Conservation (phyloP, 2,329 filamentous ascomycete genomes). For the Rutstroemia sp. region DNA sequence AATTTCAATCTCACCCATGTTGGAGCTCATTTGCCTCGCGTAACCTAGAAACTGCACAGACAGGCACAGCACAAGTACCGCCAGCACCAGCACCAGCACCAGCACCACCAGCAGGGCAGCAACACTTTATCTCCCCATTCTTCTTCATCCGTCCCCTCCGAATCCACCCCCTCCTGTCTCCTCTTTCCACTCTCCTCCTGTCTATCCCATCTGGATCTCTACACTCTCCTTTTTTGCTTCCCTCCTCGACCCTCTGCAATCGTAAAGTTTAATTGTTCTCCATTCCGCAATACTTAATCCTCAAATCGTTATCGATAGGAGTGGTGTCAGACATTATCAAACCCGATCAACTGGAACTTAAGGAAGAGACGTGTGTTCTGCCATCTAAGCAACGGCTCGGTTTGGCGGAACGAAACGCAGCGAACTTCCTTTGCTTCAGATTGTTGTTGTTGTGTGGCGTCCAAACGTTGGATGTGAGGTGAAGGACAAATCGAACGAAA, state of each 20-base stretch:
- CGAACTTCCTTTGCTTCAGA: too few relatives aligned
- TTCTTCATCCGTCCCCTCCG: neutral
- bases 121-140: neutral
- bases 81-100: too few relatives aligned
- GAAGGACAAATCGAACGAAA: too few relatives aligned
- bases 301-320: neutral
- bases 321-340: neutral
- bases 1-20: neutral
- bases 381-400: too few relatives aligned
- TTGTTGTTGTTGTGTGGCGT: too few relatives aligned
- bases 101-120: neutral
- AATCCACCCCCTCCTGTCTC: neutral
- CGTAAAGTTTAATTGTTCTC: neutral
- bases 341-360: neutral
- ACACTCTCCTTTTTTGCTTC: neutral
- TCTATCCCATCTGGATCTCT: neutral
- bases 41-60: neutral
- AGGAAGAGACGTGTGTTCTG: too few relatives aligned
- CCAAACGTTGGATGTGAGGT: too few relatives aligned
- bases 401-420: too few relatives aligned
- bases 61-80: too few relatives aligned
- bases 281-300: neutral
- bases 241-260: neutral
- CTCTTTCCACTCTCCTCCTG: neutral
- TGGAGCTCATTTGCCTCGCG: constrained; percentile 5